Percentiles rank a stretch among this genome's conserved stretches.
phyloP scores from a whole-genome alignment of 2,329 filamentous ascomycete genomes.

The Colletotrichum lentis region DNA sequence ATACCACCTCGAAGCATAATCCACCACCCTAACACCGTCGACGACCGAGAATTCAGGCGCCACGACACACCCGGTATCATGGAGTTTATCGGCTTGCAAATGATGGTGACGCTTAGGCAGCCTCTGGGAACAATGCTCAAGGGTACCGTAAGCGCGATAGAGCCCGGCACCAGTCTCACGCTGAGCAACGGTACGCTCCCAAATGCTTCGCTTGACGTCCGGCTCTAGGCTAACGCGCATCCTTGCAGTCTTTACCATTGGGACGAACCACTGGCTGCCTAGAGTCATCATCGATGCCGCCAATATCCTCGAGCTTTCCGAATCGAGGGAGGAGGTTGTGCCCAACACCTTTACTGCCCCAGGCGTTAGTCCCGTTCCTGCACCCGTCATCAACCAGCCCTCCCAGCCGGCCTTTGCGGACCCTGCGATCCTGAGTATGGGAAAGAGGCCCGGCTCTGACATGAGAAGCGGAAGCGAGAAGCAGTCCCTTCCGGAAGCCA shows the following conservation, averaged over 20 bases:
- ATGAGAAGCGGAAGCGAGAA: slow-evolving; percentile 40
- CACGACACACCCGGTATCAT: slow-evolving; percentile 52
- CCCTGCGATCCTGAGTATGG: slow-evolving; percentile 81
- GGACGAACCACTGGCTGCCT: slow-evolving; percentile 51
- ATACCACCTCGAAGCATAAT: not conserved
- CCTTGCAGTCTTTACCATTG: slow-evolving; percentile 50
- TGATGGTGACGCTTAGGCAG: slow-evolving; percentile 74
- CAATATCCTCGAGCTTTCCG: slow-evolving; percentile 57
- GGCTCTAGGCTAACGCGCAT: slow-evolving; percentile 10
- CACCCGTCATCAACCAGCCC: slow-evolving; percentile 43
- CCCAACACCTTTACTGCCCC: slow-evolving; percentile 44
- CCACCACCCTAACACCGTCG: slow-evolving; percentile 17
- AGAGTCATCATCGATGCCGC: slow-evolving; percentile 55
- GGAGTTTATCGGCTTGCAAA: slow-evolving; percentile 80
- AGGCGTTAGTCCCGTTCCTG: slow-evolving; percentile 41
- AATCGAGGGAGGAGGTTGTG: slow-evolving; percentile 47
- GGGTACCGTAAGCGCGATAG: slow-evolving; percentile 75
- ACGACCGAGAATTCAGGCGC: slow-evolving; percentile 26
- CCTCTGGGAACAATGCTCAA: slow-evolving; percentile 71
- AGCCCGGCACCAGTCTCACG: slow-evolving; percentile 71
- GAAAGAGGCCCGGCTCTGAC: slow-evolving; percentile 50
- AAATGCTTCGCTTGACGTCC: not conserved
- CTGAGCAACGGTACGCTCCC: slow-evolving; percentile 72
- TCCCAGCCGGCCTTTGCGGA: slow-evolving; percentile 69
- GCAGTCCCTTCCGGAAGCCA: slow-evolving; percentile 30